These are phyloP conservation scores for Chrysochromulina parva DNA, from an alignment of 78 protist species.

Conservation along the genomic window DNA sequence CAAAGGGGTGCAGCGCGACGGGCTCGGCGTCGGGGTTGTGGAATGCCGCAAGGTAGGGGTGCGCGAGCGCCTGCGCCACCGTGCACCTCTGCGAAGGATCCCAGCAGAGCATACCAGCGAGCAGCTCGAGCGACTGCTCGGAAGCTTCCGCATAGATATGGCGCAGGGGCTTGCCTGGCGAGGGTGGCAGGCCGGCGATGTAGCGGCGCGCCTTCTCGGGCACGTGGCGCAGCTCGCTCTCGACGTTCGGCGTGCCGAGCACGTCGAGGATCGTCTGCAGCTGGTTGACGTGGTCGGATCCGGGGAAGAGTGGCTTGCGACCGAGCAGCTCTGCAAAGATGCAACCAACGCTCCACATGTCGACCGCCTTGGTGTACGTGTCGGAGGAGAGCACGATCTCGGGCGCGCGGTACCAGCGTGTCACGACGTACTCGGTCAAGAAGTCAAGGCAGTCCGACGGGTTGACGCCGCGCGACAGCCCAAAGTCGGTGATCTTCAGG, in stretches of 20 bases:
- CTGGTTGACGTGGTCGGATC: slow-evolving; percentile 71
- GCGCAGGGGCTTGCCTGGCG: neutral
- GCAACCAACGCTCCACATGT: slow-evolving; percentile 84
- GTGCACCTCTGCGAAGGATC: slow-evolving; percentile 75
- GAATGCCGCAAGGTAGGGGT: slow-evolving; percentile 73
- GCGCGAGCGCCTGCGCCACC: slow-evolving; percentile 74
- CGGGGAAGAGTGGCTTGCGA: slow-evolving; percentile 44
- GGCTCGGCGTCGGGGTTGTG: slow-evolving; percentile 40
- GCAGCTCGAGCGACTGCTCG: slow-evolving; percentile 65
- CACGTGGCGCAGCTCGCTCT: slow-evolving; percentile 58
- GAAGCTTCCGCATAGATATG: neutral
- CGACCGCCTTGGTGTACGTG: slow-evolving; percentile 54
- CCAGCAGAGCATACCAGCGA: slow-evolving; percentile 70
- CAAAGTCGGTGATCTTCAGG: slow-evolving; percentile 45
- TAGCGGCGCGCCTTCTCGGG: neutral
- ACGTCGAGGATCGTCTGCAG: slow-evolving; percentile 69
- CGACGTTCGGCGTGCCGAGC: slow-evolving; percentile 81
- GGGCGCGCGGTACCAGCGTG: slow-evolving; percentile 59
- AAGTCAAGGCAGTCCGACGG: neutral
- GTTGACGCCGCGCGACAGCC: slow-evolving; percentile 43
- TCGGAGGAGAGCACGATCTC: slow-evolving; percentile 33
- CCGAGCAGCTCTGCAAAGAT: slow-evolving; percentile 78
- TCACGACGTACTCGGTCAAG: slow-evolving; percentile 48
- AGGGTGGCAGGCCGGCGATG: neutral
- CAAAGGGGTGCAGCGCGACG: neutral